A percentile compares a stretch with the other conserved stretches of the same genome.
Evolutionary conservation across 139 green algal genomes (phyloP).

Genomic region (Volvox reticuliferus): DNA sequence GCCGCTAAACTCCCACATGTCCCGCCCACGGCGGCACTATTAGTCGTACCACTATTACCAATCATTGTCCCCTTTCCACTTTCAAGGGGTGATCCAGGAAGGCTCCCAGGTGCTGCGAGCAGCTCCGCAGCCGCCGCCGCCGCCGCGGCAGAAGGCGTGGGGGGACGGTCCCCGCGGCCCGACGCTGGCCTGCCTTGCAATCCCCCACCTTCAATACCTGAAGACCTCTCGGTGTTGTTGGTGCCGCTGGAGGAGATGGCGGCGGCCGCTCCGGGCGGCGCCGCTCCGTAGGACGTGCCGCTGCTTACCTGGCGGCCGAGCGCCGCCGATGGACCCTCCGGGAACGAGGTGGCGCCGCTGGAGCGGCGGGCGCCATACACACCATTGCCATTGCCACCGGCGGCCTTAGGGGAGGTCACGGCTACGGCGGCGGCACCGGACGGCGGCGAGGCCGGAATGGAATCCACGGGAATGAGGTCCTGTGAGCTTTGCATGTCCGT

Average conservation of each 20-base stretch:
- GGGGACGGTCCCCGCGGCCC: not conserved
- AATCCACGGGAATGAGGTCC: not conserved
- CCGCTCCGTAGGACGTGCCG: too few relatives aligned
- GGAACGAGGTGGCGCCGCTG: not conserved
- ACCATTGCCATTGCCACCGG: not conserved
- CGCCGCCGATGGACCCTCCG: not conserved
- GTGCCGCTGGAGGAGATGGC: not conserved
- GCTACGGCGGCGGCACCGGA: not conserved
- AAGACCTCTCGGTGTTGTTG: too few relatives aligned
- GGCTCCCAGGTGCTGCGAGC: not conserved
- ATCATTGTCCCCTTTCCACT: not conserved
- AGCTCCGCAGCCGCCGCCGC: not conserved
- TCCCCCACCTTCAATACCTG: not conserved
- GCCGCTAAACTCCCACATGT: not conserved
- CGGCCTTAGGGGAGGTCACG: not conserved
- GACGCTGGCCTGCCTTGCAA: not conserved
- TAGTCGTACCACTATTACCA: not conserved
- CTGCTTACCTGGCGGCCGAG: not conserved
- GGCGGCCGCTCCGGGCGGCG: not conserved
- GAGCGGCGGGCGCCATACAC: not conserved
- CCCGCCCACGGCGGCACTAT: not conserved
- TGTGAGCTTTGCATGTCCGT: not conserved
- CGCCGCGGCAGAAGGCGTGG: not conserved
- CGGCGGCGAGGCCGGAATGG: not conserved
- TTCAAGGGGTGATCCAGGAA: too few relatives aligned